phyloP scores from a whole-genome alignment of 2,329 filamentous ascomycete species.

The Paracoccidioides brasiliensis region DNA sequence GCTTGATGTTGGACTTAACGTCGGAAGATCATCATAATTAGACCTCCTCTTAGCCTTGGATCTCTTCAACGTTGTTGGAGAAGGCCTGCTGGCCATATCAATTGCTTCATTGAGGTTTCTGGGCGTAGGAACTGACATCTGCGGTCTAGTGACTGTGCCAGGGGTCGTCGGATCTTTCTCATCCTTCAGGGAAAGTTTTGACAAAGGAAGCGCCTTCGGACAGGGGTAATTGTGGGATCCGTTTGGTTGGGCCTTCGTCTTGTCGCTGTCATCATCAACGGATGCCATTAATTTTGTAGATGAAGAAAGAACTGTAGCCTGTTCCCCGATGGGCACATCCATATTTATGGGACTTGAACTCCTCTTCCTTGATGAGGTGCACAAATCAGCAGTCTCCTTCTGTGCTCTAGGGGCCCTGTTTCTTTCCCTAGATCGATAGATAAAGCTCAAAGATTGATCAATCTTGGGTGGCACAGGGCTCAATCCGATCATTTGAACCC shows the following conservation, averaged over 20 bases:
- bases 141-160: conserved; percentile 1
- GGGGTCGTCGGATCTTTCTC: background rate
- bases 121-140: conserved; percentile 1
- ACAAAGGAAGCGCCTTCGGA: background rate
- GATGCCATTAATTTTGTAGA: background rate
- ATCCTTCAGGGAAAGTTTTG: background rate
- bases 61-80: conserved; percentile 23
- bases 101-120: conserved; percentile 13
- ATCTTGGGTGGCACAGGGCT: conserved; percentile 49
- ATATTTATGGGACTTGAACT: conserved; percentile 41
- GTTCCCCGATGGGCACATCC: conserved; percentile 49
- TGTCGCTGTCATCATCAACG: background rate
- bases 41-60: conserved; percentile 29
- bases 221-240: background rate
- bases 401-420: conserved; percentile 13
- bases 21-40: conserved; percentile 24
- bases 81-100: conserved; percentile 18
- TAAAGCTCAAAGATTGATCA: conserved; percentile 41
- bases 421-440: conserved; percentile 29
- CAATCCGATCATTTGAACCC: conserved; percentile 72
- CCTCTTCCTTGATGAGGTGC: conserved; percentile 23
- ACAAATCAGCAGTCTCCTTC: conserved; percentile 5
- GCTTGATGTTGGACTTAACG: conserved; percentile 15
- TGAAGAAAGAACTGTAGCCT: conserved; percentile 4
- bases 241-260: background rate